A percentile compares a stretch with the other conserved stretches of the same genome.
Conservation (phyloP, 1,284 basidiomycete genomes). For the Salmacisia buchloeana region DNA sequence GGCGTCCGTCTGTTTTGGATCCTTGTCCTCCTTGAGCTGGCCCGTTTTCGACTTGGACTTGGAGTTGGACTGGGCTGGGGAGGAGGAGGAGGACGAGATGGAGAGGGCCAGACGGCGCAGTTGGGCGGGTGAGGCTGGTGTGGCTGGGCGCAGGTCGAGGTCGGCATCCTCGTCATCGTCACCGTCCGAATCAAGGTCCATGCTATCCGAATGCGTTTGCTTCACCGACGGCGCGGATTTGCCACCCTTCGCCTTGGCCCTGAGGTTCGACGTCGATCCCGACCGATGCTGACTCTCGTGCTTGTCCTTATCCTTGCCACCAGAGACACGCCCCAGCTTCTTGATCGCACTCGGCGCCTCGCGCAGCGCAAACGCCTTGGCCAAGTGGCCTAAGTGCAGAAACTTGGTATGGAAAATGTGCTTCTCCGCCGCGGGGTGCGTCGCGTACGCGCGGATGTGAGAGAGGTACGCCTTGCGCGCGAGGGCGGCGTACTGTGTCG, state of each 20-base stretch:
- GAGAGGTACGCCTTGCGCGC: slow-evolving; percentile 85
- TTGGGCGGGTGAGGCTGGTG: background rate
- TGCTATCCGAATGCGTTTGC: background rate
- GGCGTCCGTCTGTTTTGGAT: slow-evolving; percentile 55
- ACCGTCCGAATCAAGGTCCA: background rate
- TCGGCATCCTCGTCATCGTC: slow-evolving; percentile 13
- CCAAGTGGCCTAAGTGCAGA: slow-evolving; percentile 90
- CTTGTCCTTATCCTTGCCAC: background rate
- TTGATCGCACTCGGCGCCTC: slow-evolving; percentile 74
- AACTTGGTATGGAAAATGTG: slow-evolving; percentile 90
- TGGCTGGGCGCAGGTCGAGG: background rate
- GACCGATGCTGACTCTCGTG: background rate
- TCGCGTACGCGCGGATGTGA: slow-evolving; percentile 92
- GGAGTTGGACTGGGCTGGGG: too few relatives aligned
- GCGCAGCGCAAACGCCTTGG: slow-evolving; percentile 90
- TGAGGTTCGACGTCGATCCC: background rate
- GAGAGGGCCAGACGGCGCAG: background rate
- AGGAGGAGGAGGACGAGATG: background rate
- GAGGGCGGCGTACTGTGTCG: slow-evolving; percentile 63
- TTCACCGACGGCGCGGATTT: too few relatives aligned
- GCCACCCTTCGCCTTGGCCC: background rate
- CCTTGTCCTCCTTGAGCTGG: background rate
- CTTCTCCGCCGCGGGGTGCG: slow-evolving; percentile 90
- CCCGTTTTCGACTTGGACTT: background rate
- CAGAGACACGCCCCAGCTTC: background rate